These are phyloP conservation scores for Piloderma croceum DNA, from an alignment of 768 basidiomycete species.

Conservation along the genomic window DNA sequence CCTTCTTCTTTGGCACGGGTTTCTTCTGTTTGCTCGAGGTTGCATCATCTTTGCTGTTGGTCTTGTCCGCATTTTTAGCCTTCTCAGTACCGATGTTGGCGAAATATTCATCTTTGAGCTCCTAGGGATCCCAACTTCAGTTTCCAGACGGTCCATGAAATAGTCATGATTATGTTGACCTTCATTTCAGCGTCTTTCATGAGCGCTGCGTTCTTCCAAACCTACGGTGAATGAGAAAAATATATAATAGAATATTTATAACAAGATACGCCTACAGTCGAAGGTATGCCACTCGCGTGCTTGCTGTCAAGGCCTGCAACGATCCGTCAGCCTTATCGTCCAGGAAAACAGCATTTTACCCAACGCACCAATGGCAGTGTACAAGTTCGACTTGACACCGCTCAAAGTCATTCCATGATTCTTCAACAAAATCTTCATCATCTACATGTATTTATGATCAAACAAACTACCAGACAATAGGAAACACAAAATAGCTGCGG, in stretches of 20 bases:
- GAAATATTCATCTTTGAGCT: conserved; percentile 58
- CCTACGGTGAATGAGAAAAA: conserved; percentile 29
- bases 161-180: conserved; percentile 28
- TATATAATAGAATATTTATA: not conserved
- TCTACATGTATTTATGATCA: conserved; percentile 35
- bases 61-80: conserved; percentile 14
- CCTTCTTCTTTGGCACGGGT: conserved; percentile 40
- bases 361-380: conserved; percentile 51
- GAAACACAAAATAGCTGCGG: conserved; percentile 6
- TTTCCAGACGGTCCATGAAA: too few species aligned
- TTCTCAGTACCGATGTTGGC: conserved; percentile 37
- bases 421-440: conserved; percentile 63
- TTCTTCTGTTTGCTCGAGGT: too few species aligned
- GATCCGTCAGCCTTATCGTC: not conserved
- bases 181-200: conserved; percentile 58
- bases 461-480: conserved; percentile 1
- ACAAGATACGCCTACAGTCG: conserved; percentile 50
- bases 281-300: conserved; percentile 64
- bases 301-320: conserved; percentile 67
- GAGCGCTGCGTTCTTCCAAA: conserved; percentile 62
- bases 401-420: conserved; percentile 60
- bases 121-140: conserved; percentile 42
- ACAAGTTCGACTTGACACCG: conserved; percentile 69
- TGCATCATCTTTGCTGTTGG: conserved; percentile 15
- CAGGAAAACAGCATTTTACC: not conserved